These are phyloP conservation scores for Aspergillus amoenus DNA, from an alignment of 2,329 filamentous ascomycete genomes.

Conservation along the genomic window DNA sequence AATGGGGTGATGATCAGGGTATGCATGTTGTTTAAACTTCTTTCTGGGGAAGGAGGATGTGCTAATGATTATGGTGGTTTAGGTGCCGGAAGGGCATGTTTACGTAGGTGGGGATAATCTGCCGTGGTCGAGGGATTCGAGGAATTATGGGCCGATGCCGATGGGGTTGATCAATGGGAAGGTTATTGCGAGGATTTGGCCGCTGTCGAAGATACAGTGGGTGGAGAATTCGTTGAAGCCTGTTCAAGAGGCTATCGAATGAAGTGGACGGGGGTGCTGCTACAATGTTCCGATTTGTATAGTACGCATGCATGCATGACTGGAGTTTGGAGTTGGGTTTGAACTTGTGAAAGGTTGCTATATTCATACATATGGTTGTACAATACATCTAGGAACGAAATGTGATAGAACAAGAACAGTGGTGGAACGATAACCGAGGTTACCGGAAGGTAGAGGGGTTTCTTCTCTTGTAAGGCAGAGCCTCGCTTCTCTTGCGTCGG, in stretches of 20 bases:
- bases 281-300: neutral
- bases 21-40: slow-evolving; percentile 3
- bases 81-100: slow-evolving; percentile 90
- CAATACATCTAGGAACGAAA: slow-evolving; percentile 37
- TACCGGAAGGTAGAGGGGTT: slow-evolving; percentile 49
- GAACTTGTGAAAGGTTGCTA: slow-evolving; percentile 18
- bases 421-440: slow-evolving; percentile 14
- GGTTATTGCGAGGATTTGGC: slow-evolving; percentile 58
- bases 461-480: slow-evolving; percentile 63
- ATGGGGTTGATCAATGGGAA: slow-evolving; percentile 83
- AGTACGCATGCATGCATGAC: neutral
- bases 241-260: slow-evolving; percentile 18
- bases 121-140: slow-evolving; percentile 78
- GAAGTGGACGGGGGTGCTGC: neutral
- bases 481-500: slow-evolving; percentile 73
- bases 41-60: neutral
- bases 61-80: slow-evolving; percentile 3
- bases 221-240: slow-evolving; percentile 39
- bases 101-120: slow-evolving; percentile 90
- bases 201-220: slow-evolving; percentile 35
- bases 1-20: slow-evolving; percentile 53
- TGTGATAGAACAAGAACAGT: slow-evolving; percentile 20
- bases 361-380: slow-evolving; percentile 46
- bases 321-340: slow-evolving; percentile 29
- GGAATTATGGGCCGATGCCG: slow-evolving; percentile 81